A percentile compares a stretch with the other conserved stretches of the same genome.
These are phyloP conservation scores for Psilocybe mexicana DNA, from an alignment of 1,284 basidiomycete genomes.

Conservation along the genomic window DNA sequence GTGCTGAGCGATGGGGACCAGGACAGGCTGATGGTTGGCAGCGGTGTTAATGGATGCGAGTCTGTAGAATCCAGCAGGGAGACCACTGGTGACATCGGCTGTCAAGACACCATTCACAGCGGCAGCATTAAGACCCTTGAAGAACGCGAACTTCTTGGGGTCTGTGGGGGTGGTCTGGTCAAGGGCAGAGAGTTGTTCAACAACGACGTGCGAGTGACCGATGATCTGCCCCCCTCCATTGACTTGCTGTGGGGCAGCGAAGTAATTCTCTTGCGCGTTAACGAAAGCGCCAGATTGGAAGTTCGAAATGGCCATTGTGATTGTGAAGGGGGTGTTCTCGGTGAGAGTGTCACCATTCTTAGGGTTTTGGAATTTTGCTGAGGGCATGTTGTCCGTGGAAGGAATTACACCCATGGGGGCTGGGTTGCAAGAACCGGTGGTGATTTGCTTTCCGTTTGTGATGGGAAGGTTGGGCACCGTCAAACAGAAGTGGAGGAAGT, in stretches of 20 bases:
- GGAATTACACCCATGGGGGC: constrained; percentile 56
- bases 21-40: constrained; percentile 55
- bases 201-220: constrained; percentile 65
- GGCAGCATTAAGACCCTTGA: constrained; percentile 59
- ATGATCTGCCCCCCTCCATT: constrained; percentile 49
- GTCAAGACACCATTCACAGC: constrained; percentile 48
- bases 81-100: constrained; percentile 48
- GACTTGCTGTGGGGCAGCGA: constrained; percentile 59
- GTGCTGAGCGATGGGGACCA: constrained; percentile 54
- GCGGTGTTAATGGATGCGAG: constrained; percentile 53
- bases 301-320: constrained; percentile 53
- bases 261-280: constrained; percentile 59
- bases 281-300: constrained; percentile 54
- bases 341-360: constrained; percentile 47
- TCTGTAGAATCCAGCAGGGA: constrained; percentile 61
- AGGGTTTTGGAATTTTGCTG: constrained; percentile 54
- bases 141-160: constrained; percentile 59
- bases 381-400: constrained; percentile 49
- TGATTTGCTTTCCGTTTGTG: constrained; percentile 50
- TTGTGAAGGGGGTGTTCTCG: constrained; percentile 51
- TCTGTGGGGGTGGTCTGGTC: constrained; percentile 45
- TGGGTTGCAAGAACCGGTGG: constrained; percentile 62
- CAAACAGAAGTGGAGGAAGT: constrained; percentile 62
- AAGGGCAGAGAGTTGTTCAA: constrained; percentile 49
- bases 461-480: constrained; percentile 37